Base-by-base conservation (phyloP, 2,329 filamentous ascomycete genomes). In the Venturia asperata region DNA sequence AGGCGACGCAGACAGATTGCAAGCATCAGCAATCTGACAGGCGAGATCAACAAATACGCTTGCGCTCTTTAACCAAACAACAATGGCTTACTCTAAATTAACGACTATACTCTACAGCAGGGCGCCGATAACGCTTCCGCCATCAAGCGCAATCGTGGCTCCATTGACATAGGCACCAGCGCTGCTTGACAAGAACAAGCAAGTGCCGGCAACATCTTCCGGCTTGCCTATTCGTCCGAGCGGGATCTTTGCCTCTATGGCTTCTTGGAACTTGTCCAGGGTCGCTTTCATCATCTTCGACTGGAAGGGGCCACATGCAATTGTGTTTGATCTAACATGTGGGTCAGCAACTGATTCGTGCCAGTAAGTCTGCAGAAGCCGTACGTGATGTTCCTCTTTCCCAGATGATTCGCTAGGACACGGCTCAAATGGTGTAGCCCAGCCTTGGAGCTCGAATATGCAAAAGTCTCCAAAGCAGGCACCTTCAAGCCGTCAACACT, bases 201-300 rank as follows among this genome's bases (percentile, higher is more conserved):
- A 90, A 13, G 87, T 82, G 0, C 88, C 88, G 0, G 87, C 88
- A 4, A 90, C 85, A 73, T 92, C 89, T 72, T 86, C 77, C 0
- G 86, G 83, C 21, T 77, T 82, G 0, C 89, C 89, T 70, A 91
- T 88, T 41, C 89, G 77, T 0, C 84, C 82, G 69, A 91, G 71
- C 11, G 89, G 89, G 67, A 88, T 85, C 3, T 85, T 81, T 0
- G 75, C 77, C 66, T 80, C 79, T 69, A 89, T 86, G 7, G 74
- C 73, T 5, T 84, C 82, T 61, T 81, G 78, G 66, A 81, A 82
- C 41, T 85, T 79, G 65, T 83, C 77, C 70, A 87, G 81, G 76
- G 88, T 90, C 1, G 84, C 82, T 47, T 86, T 87, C 88, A 90
- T 90, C 82, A 90, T 88, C 71, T 86, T 88, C 21, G 86, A 87